Evolutionary conservation across 768 basidiomycete species (phyloP).

Genomic region (Dacryopinax primogenitus): DNA sequence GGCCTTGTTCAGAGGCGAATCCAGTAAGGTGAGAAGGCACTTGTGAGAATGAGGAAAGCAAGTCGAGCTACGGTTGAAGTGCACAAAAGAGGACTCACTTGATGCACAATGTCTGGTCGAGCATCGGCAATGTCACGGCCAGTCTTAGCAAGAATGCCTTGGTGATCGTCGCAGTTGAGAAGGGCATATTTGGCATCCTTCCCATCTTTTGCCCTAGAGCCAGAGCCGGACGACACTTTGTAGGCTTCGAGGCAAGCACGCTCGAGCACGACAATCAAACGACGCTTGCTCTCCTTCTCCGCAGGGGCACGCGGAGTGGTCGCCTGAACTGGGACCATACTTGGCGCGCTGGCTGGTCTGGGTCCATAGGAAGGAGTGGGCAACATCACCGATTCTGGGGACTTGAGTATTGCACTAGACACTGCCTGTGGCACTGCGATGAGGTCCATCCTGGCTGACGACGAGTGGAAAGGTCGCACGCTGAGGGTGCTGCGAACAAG

Average conservation of each 20-base stretch:
- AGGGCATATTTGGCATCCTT: slow-evolving; percentile 88
- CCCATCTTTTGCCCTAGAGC: slow-evolving; percentile 21
- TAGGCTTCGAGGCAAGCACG: slow-evolving; percentile 96
- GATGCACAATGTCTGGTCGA: slow-evolving; percentile 97
- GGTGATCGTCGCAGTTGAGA: slow-evolving; percentile 97
- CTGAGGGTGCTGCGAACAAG: no score
- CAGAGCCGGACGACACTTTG: slow-evolving; percentile 54
- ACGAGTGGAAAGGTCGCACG: no score
- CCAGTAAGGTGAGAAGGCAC: slow-evolving; percentile 91
- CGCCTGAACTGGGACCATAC: slow-evolving; percentile 72
- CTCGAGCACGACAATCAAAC: slow-evolving; percentile 81
- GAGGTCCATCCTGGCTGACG: neutral
- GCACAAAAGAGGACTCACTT: slow-evolving; percentile 48
- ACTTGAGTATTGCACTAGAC: neutral
- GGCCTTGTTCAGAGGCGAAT: slow-evolving; percentile 96
- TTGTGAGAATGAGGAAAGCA: slow-evolving; percentile 30
- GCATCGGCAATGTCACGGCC: slow-evolving; percentile 98
- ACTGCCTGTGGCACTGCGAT: neutral
- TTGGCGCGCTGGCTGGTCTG: slow-evolving; percentile 29
- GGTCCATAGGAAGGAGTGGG: neutral
- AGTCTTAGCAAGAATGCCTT: slow-evolving; percentile 94
- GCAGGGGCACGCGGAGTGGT: slow-evolving; percentile 39
- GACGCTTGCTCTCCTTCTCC: slow-evolving; percentile 37
- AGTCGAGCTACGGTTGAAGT: neutral
- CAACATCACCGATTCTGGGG: neutral